These are phyloP conservation scores for Tubosaeta sp. DNA, from an alignment of 768 basidiomycete genomes.

Conservation along the genomic window DNA sequence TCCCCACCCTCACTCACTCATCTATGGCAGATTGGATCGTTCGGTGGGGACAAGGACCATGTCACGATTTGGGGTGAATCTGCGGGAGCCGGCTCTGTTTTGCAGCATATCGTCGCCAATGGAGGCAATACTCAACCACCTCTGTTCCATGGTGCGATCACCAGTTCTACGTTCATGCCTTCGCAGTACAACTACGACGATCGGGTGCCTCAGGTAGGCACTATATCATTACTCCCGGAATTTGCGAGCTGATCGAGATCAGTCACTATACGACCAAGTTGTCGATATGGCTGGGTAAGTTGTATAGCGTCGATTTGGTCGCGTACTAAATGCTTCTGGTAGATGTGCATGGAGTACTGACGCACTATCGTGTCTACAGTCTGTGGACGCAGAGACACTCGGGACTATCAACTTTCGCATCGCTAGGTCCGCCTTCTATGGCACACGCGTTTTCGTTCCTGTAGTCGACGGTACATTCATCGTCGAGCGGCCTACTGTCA, in stretches of 20 bases:
- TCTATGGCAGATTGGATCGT: slow-evolving; percentile 27
- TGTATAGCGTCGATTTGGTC: slow-evolving; percentile 10
- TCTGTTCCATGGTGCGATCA: no score
- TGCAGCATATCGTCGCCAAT: slow-evolving; percentile 33
- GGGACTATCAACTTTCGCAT: slow-evolving; percentile 33
- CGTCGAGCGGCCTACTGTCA: slow-evolving; percentile 36
- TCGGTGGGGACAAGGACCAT: no score
- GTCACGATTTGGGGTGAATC: no score
- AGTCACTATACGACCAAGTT: slow-evolving; percentile 20
- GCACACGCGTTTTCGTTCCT: slow-evolving; percentile 45
- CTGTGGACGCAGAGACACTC: slow-evolving; percentile 28
- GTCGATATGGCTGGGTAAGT: slow-evolving; percentile 11
- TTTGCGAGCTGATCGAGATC: not conserved
- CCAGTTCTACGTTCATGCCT: slow-evolving; percentile 31
- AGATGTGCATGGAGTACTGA: slow-evolving; percentile 34
- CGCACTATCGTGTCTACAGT: slow-evolving; percentile 39
- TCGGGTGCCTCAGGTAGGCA: slow-evolving; percentile 25
- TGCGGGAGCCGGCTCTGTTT: slow-evolving; percentile 32
- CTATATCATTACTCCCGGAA: not conserved
- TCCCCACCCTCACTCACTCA: not conserved
- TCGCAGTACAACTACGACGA: slow-evolving; percentile 34
- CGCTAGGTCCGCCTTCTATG: slow-evolving; percentile 25
- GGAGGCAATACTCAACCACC: slow-evolving; percentile 31
- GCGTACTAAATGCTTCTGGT: not conserved
- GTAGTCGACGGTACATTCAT: slow-evolving; percentile 49